Evolutionary conservation across 805 yeast genomes (phyloP).

Genomic region (Zygosaccharomyces lentus): DNA sequence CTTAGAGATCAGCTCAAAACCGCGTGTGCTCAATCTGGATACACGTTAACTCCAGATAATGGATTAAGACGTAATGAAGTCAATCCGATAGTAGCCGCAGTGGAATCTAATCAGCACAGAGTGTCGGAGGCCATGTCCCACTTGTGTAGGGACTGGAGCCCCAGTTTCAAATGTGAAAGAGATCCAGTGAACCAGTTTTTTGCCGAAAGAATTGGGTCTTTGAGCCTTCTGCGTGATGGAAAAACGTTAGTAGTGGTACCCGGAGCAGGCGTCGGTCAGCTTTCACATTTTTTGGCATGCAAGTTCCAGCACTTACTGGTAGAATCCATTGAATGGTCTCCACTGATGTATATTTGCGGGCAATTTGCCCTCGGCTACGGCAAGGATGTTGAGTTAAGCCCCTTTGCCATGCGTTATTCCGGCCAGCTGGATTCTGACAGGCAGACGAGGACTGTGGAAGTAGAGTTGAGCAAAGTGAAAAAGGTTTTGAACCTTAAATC

Average conservation of each 20-base stretch:
- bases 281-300: slow-evolving; percentile 57
- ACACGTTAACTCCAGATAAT: slow-evolving; percentile 16
- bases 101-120: slow-evolving; percentile 34
- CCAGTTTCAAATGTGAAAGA: slow-evolving; percentile 45
- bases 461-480: slow-evolving; percentile 19
- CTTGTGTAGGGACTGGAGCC: slow-evolving; percentile 73
- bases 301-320: slow-evolving; percentile 45
- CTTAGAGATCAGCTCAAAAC: slow-evolving; percentile 42
- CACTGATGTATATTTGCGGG: slow-evolving; percentile 70
- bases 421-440: slow-evolving; percentile 48
- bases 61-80: slow-evolving; percentile 3
- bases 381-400: slow-evolving; percentile 35
- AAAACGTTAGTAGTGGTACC: slow-evolving; percentile 65
- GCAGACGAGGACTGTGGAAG: slow-evolving; percentile 46
- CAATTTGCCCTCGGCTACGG: slow-evolving; percentile 45
- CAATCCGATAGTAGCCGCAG: slow-evolving; percentile 6
- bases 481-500: slow-evolving; percentile 48
- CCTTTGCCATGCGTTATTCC: slow-evolving; percentile 63
- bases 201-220: slow-evolving; percentile 37
- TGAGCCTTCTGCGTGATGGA: slow-evolving; percentile 19
- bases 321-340: slow-evolving; percentile 71
- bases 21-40: slow-evolving; percentile 33
- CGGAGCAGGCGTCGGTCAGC: slow-evolving; percentile 81
- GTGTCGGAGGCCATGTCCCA: slow-evolving; percentile 74
- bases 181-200: slow-evolving; percentile 53